phyloP scores from a whole-genome alignment of 164 flowering plant genomes.

The Vitis amurensis region DNA sequence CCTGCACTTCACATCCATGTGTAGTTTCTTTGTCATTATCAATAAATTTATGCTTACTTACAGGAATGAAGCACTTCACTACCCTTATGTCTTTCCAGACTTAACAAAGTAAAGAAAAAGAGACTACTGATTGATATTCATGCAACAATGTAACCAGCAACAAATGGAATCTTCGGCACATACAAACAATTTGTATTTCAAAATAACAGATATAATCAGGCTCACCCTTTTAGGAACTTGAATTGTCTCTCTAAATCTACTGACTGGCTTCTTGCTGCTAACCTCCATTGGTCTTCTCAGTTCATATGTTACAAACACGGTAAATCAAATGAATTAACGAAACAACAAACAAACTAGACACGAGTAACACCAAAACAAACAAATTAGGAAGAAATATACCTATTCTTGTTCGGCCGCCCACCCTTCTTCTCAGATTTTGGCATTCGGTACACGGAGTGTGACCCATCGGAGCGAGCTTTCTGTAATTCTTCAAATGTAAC shows the following conservation, averaged over 20 bases:
- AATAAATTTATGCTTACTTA: too few species aligned
- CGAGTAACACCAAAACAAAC: conserved; percentile 1
- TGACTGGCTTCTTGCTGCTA: conserved; percentile 77
- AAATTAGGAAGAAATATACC: conserved; percentile 25
- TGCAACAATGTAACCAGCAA: neutral
- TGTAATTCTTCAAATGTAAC: conserved; percentile 76
- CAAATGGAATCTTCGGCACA: too few species aligned
- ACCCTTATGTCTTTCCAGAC: neutral
- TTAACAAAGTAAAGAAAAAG: neutral
- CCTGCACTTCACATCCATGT: too few species aligned
- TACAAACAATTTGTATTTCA: neutral
- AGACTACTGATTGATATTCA: neutral
- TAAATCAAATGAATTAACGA: neutral
- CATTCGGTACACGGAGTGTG: conserved; percentile 32
- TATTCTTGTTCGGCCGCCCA: conserved; percentile 71
- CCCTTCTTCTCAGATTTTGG: conserved; percentile 34
- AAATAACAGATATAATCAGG: neutral
- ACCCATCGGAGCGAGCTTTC: conserved; percentile 67
- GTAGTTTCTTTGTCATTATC: too few species aligned
- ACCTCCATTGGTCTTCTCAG: conserved; percentile 76
- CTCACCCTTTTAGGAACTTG: conserved; percentile 78
- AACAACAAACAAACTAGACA: neutral
- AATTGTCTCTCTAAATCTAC: conserved; percentile 68
- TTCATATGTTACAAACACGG: conserved; percentile 6
- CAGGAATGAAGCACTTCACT: too few species aligned